These are phyloP conservation scores for Fusarium sp. DNA, from an alignment of 2,329 filamentous ascomycete species.

Conservation along the genomic window DNA sequence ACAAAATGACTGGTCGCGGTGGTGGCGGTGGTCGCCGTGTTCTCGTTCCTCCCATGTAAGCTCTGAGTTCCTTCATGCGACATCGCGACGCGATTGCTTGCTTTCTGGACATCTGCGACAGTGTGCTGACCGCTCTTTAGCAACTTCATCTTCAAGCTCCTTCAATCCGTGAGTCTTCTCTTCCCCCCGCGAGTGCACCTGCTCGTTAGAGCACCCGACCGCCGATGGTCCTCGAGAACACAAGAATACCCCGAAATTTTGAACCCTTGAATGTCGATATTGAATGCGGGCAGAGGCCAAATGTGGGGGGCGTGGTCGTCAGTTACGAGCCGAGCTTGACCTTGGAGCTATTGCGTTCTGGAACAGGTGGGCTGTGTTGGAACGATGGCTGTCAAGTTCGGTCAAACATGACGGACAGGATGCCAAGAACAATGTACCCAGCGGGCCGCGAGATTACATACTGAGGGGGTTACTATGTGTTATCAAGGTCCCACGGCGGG, in stretches of 20 bases:
- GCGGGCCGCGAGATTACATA: background rate
- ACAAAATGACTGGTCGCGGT: conserved; percentile 70
- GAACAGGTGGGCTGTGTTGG: background rate
- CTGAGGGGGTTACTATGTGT: background rate
- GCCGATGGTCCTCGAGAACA: conserved; percentile 37
- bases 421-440: background rate
- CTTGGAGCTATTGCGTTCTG: background rate
- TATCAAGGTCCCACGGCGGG: background rate
- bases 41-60: conserved; percentile 70
- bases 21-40: conserved; percentile 73
- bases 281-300: background rate
- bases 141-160: conserved; percentile 78
- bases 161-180: conserved; percentile 69
- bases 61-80: conserved; percentile 23
- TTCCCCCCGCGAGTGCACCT: background rate
- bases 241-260: conserved; percentile 10
- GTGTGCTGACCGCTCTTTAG: conserved; percentile 49
- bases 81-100: conserved; percentile 35
- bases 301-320: background rate
- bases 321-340: background rate
- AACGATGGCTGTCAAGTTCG: background rate
- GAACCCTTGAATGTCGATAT: background rate
- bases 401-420: background rate
- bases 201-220: conserved; percentile 24
- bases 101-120: background rate